Evolutionary conservation across 1,284 basidiomycete species (phyloP).

Genomic region (Filobasidium uniguttulatum): DNA sequence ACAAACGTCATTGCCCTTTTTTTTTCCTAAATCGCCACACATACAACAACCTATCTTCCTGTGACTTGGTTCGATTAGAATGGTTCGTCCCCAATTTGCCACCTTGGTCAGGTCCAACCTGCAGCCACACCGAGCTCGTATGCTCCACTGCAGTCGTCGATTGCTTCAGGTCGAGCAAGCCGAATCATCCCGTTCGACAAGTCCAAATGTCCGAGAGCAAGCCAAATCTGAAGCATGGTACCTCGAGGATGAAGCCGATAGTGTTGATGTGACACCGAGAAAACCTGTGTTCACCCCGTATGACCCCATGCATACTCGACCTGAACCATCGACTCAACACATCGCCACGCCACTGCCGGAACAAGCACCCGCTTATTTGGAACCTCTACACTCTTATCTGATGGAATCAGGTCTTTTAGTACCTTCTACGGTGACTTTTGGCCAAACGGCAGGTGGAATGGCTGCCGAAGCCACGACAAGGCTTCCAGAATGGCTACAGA

Average conservation of each 20-base stretch:
- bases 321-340: slow-evolving; percentile 3
- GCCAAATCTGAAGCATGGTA: slow-evolving; percentile 16
- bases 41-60: too few species aligned
- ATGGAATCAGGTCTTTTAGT: slow-evolving; percentile 9
- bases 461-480: slow-evolving; percentile 4
- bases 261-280: background rate
- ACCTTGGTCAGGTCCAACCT: too few species aligned
- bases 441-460: slow-evolving; percentile 3
- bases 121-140: too few species aligned
- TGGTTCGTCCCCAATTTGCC: too few species aligned
- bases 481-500: background rate
- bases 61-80: too few species aligned
- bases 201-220: background rate
- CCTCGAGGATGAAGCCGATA: background rate
- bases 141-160: too few species aligned
- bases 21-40: too few species aligned
- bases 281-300: slow-evolving; percentile 14
- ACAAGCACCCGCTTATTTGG: slow-evolving; percentile 2
- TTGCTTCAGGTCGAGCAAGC: too few species aligned
- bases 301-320: slow-evolving; percentile 11
- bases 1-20: too few species aligned
- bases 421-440: slow-evolving; percentile 10
- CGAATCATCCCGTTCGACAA: background rate
- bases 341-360: slow-evolving; percentile 6
- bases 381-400: slow-evolving; percentile 11